Conservation (phyloP, 2,329 filamentous ascomycete species). For the Fusarium floridanum region DNA sequence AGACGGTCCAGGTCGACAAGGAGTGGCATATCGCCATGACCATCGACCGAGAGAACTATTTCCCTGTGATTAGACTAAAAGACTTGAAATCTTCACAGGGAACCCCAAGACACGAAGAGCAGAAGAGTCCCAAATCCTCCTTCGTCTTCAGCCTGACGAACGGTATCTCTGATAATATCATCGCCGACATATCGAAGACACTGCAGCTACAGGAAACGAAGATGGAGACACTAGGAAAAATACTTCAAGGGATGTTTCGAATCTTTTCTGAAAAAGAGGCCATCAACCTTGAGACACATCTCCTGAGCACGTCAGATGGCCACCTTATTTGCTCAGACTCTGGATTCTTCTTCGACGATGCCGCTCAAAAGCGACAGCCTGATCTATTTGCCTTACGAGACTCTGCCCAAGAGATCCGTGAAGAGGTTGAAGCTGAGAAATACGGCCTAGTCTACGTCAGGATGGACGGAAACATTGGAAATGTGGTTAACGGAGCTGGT, state of each 20-base stretch:
- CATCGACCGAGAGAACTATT: slow-evolving; percentile 57
- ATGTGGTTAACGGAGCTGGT: slow-evolving; percentile 89
- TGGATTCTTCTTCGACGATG: slow-evolving; percentile 62
- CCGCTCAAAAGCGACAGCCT: slow-evolving; percentile 57
- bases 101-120: slow-evolving; percentile 25
- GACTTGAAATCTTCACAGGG: slow-evolving; percentile 29
- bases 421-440: slow-evolving; percentile 58
- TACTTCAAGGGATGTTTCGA: slow-evolving; percentile 42
- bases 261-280: slow-evolving; percentile 63
- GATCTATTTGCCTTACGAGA: slow-evolving; percentile 56
- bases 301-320: slow-evolving; percentile 48
- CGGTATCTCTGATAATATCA: slow-evolving; percentile 45
- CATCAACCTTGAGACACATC: slow-evolving; percentile 58
- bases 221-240: slow-evolving; percentile 25
- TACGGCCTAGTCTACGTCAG: slow-evolving; percentile 85
- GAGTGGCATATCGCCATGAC: slow-evolving; percentile 58
- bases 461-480: slow-evolving; percentile 75
- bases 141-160: slow-evolving; percentile 45
- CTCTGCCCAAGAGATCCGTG: slow-evolving; percentile 47
- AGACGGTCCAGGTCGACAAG: slow-evolving; percentile 46
- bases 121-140: slow-evolving; percentile 1
- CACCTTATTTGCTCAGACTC: slow-evolving; percentile 53
- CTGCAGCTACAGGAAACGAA: slow-evolving; percentile 6
- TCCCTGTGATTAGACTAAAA: slow-evolving; percentile 54
- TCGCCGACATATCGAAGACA: slow-evolving; percentile 23